Percentiles rank a stretch among this genome's conserved stretches.
phyloP scores from a whole-genome alignment of 441 rosid genomes.

The Populus trichocarpa region DNA sequence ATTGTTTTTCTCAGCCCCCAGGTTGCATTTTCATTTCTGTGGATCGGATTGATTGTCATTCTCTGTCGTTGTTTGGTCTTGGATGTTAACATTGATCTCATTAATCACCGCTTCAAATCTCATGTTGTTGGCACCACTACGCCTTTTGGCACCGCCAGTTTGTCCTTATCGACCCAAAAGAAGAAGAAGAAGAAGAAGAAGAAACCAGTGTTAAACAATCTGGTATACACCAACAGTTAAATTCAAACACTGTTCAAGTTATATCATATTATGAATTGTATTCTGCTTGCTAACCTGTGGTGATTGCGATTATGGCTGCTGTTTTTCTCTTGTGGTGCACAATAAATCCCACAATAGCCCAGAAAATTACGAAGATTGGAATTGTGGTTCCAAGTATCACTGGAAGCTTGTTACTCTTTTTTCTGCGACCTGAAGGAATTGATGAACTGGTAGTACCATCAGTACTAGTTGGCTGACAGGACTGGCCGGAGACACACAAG shows the following conservation, averaged over 20 bases:
- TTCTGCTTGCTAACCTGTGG: neutral
- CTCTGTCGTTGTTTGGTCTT: neutral
- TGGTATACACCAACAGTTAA: neutral
- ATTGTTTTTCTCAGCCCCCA: neutral
- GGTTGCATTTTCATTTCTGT: neutral
- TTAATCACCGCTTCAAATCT: neutral
- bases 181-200: neutral
- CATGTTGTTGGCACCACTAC: neutral
- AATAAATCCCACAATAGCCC: conserved; percentile 10
- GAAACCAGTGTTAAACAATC: neutral
- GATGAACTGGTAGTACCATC: neutral
- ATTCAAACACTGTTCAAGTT: neutral
- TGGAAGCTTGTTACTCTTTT: conserved; percentile 16
- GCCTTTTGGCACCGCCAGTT: neutral
- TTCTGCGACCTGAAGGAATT: neutral
- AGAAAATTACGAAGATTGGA: conserved; percentile 4
- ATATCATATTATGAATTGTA: neutral
- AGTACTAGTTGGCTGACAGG: conserved; percentile 10
- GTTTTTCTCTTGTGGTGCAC: conserved; percentile 7
- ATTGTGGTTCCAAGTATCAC: conserved; percentile 12
- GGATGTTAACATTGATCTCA: conserved; percentile 6
- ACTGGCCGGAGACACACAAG: conserved; percentile 22
- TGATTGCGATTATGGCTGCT: conserved; percentile 5
- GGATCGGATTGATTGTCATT: neutral
- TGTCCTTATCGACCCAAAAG: neutral